A percentile compares a stretch with the other conserved stretches of the same genome.
Conservation (phyloP, 495 filamentous ascomycete genomes). For the Xylaria sp. region DNA sequence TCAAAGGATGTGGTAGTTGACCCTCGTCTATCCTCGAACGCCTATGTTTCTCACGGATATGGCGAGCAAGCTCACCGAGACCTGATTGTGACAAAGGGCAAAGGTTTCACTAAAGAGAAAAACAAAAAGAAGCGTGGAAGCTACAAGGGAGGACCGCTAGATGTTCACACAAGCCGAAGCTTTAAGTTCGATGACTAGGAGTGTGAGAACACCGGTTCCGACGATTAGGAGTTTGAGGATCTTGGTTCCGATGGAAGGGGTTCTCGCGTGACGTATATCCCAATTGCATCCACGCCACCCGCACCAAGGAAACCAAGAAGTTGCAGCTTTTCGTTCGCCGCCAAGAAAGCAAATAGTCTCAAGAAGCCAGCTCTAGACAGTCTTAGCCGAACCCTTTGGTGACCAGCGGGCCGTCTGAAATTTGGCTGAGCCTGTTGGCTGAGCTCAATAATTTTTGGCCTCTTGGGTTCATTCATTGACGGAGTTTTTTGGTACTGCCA, state of each 20-base stretch:
- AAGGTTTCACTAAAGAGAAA: conserved; percentile 99
- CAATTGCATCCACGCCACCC: not conserved
- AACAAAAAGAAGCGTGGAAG: conserved; percentile 93
- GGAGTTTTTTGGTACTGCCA: not conserved
- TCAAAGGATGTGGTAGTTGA: conserved; percentile 64
- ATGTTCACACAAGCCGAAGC: conserved; percentile 72
- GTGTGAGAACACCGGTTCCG: conserved; percentile 18
- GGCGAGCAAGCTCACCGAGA: conserved; percentile 86
- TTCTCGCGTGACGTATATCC: conserved; percentile 6
- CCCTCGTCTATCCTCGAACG: conserved; percentile 68
- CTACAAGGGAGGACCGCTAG: conserved; percentile 84
- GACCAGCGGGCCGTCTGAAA: not conserved
- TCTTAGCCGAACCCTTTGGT: conserved; percentile 15
- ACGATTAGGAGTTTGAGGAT: conserved; percentile 6
- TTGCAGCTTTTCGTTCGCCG: not conserved
- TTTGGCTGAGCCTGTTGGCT: not conserved
- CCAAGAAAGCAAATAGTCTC: not conserved
- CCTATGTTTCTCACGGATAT: conserved; percentile 84
- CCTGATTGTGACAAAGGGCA: conserved; percentile 88
- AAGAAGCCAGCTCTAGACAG: not conserved
- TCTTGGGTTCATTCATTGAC: not conserved
- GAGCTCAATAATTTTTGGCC: not conserved
- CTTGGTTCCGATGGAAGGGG: not conserved
- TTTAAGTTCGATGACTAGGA: conserved; percentile 87
- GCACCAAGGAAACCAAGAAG: conserved; percentile 13